Percentiles rank a stretch among this genome's conserved stretches.
phyloP scores from a whole-genome alignment of 768 basidiomycete genomes.

The Xerocomellus amylosporus region DNA sequence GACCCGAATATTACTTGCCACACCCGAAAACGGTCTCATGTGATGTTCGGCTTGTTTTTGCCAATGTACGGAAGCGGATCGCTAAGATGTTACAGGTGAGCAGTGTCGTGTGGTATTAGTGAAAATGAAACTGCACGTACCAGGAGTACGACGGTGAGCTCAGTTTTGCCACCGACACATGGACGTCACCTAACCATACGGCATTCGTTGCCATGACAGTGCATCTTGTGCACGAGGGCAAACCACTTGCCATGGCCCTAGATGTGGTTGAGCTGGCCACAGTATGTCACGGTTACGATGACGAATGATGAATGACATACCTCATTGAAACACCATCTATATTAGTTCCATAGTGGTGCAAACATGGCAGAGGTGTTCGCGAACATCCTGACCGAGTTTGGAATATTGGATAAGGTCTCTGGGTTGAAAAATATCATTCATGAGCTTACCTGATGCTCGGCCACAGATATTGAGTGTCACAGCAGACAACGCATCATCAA shows the following conservation, averaged over 20 bases:
- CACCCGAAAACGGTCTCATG: conserved; percentile 28
- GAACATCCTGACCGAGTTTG: neutral
- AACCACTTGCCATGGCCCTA: neutral
- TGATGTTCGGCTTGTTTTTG: conserved; percentile 32
- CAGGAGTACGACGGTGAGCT: conserved; percentile 1
- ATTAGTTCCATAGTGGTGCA: neutral
- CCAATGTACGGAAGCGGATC: conserved; percentile 14
- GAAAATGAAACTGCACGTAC: neutral
- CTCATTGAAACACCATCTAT: no score
- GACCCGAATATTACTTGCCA: neutral
- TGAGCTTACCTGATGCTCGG: no score
- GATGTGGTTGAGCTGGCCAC: neutral
- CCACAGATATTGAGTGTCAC: no score
- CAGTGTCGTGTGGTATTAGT: no score
- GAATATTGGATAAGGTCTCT: no score
- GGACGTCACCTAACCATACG: neutral
- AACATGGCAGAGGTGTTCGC: neutral
- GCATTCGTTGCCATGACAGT: neutral
- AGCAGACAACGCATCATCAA: no score
- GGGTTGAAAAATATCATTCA: no score
- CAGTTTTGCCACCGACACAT: neutral
- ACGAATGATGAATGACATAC: no score
- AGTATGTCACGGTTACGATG: neutral
- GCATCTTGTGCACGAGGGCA: neutral
- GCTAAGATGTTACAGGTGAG: conserved; percentile 28